A percentile compares a stretch with the other conserved stretches of the same genome.
Conservation (phyloP, 2,329 filamentous ascomycete species). For the Thermothelomyces thermophilus region DNA sequence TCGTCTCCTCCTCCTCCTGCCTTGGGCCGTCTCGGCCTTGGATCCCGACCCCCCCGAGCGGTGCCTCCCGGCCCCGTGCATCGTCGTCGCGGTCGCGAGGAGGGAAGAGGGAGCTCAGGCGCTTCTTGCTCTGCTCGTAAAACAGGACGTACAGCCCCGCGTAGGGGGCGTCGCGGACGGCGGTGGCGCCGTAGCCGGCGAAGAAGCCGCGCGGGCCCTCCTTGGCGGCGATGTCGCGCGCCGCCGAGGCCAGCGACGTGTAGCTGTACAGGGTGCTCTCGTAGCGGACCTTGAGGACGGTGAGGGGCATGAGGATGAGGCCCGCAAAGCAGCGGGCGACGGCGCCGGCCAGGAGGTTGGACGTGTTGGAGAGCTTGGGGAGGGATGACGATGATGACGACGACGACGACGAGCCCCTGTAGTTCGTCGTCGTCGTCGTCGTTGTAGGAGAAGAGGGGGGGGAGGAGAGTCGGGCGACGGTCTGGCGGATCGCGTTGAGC, state of each 20-base stretch:
- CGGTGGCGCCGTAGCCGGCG: constrained; percentile 86
- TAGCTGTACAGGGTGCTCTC: constrained; percentile 85
- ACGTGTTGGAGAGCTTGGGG: constrained; percentile 73
- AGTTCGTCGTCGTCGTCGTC: constrained; percentile 37
- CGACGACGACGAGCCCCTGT: constrained; percentile 34
- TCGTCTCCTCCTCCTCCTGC: background rate
- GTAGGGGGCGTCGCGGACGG: constrained; percentile 91
- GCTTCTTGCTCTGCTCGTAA: constrained; percentile 77
- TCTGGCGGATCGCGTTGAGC: constrained; percentile 75
- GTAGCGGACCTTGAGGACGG: constrained; percentile 93
- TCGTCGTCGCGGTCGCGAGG: background rate
- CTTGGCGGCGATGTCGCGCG: constrained; percentile 62
- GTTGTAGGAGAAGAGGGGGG: constrained; percentile 23
- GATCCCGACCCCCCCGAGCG: too few relatives aligned
- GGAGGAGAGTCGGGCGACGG: constrained; percentile 43
- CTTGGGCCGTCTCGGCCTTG: too few relatives aligned
- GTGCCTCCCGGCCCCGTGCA: too few relatives aligned
- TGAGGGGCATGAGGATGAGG: constrained; percentile 90
- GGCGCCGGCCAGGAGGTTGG: constrained; percentile 80
- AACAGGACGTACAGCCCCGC: constrained; percentile 90
- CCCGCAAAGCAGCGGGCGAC: constrained; percentile 79
- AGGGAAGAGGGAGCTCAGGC: constrained; percentile 39
- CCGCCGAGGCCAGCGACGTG: constrained; percentile 65
- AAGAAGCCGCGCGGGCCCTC: constrained; percentile 84
- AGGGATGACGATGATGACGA: constrained; percentile 65